Evolutionary conservation across 768 basidiomycete species (phyloP).

Genomic region (Naematelia encephala): DNA sequence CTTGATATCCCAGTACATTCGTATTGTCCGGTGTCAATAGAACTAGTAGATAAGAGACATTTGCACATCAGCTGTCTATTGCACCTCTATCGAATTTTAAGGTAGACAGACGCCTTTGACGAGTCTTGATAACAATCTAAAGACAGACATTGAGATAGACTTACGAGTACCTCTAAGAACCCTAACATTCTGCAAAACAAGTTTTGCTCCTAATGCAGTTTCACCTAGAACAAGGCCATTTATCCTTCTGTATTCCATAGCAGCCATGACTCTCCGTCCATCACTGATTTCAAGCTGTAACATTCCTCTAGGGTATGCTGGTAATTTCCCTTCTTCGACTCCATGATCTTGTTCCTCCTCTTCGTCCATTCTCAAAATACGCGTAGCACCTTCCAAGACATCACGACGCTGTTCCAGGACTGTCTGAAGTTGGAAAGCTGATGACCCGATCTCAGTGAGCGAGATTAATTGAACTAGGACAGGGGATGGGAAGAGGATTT

Average conservation of each 20-base stretch:
- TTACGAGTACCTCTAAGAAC: constrained; percentile 62
- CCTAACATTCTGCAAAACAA: constrained; percentile 66
- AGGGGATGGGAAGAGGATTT: constrained; percentile 24
- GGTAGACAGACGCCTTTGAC: no score
- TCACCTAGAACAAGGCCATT: constrained; percentile 66
- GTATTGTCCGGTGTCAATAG: constrained; percentile 72
- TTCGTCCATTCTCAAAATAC: constrained; percentile 43
- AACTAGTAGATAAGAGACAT: no score
- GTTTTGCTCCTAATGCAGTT: constrained; percentile 80
- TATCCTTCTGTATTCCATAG: constrained; percentile 72
- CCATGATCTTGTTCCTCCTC: constrained; percentile 52
- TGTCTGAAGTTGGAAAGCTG: constrained; percentile 73
- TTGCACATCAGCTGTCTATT: constrained; percentile 5
- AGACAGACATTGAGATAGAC: constrained; percentile 10
- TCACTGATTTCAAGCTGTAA: constrained; percentile 73
- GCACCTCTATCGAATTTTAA: not conserved
- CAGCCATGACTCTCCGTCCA: constrained; percentile 65
- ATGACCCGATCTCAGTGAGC: constrained; percentile 78
- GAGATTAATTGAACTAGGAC: constrained; percentile 62
- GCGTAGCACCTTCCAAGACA: constrained; percentile 50
- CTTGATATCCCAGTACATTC: constrained; percentile 52
- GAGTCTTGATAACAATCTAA: no score
- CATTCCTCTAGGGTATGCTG: constrained; percentile 77
- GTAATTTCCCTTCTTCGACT: constrained; percentile 70
- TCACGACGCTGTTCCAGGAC: constrained; percentile 63